Conservation (phyloP, 805 yeast species). For the Saturnispora sanitii region DNA sequence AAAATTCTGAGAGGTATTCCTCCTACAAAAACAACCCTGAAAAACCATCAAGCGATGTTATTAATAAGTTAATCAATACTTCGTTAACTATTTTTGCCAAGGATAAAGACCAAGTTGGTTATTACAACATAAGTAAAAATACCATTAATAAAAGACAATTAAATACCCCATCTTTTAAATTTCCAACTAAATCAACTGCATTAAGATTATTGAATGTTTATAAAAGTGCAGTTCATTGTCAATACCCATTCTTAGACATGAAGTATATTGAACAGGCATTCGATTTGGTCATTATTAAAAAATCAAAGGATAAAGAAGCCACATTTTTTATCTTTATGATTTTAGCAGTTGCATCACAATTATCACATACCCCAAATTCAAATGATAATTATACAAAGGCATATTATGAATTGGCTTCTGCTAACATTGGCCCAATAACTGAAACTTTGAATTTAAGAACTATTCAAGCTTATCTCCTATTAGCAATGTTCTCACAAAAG, state of each 20-base stretch:
- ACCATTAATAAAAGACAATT: constrained; percentile 1
- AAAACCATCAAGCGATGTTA: not conserved
- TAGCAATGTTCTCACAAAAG: constrained; percentile 27
- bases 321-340: constrained; percentile 27
- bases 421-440: constrained; percentile 17
- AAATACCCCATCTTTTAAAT: constrained; percentile 14
- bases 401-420: constrained; percentile 26
- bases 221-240: constrained; percentile 25
- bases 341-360: constrained; percentile 25
- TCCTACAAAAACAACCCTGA: not conserved
- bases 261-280: constrained; percentile 16
- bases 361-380: constrained; percentile 10
- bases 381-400: constrained; percentile 18
- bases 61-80: not conserved
- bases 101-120: not conserved
- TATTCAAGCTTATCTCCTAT: constrained; percentile 26
- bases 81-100: not conserved
- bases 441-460: constrained; percentile 20
- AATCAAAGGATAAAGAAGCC: constrained; percentile 13
- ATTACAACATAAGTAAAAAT: not conserved
- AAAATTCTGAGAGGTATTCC: too few relatives aligned
- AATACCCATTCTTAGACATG: constrained; percentile 30
- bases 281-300: constrained; percentile 15
- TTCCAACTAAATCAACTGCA: constrained; percentile 17
- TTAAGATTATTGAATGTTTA: constrained; percentile 17